A percentile compares a stretch with the other conserved stretches of the same genome.
These are phyloP conservation scores for Echinosophora koreensis DNA, from an alignment of 306 rosid species.

Conservation along the genomic window DNA sequence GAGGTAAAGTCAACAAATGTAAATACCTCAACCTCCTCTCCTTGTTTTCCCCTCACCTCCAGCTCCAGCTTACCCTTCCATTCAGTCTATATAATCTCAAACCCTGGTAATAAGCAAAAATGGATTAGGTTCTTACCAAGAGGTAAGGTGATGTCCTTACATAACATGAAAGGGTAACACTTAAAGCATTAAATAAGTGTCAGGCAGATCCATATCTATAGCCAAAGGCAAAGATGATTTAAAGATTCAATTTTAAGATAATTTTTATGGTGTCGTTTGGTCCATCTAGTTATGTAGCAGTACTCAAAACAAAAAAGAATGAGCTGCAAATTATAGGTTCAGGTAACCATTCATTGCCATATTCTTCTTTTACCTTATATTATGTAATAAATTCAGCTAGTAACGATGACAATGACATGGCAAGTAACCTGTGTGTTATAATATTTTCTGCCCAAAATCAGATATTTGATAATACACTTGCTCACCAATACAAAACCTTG, in stretches of 20 bases:
- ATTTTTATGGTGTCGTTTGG: not conserved
- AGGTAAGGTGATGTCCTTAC: conserved; percentile 21
- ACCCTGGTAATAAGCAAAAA: conserved; percentile 48
- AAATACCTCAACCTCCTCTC: conserved; percentile 52
- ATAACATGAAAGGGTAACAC: conserved; percentile 26
- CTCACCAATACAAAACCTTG: conserved; percentile 6
- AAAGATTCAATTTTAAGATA: conserved; percentile 13
- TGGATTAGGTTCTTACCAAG: conserved; percentile 22
- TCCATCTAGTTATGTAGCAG: not conserved
- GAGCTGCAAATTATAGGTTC: conserved; percentile 9
- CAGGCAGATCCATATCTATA: conserved; percentile 11
- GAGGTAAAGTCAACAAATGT: conserved; percentile 40
- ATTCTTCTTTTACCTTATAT: not conserved
- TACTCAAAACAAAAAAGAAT: not conserved
- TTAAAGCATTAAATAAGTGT: conserved; percentile 29
- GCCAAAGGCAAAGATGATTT: conserved; percentile 27
- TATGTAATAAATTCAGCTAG: conserved; percentile 7
- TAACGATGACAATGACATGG: not conserved
- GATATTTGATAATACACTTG: not conserved
- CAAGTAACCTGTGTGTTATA: not conserved
- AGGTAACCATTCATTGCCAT: conserved; percentile 1
- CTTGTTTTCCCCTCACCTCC: conserved; percentile 40
- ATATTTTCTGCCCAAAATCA: not conserved
- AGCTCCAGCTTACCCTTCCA: conserved; percentile 53
- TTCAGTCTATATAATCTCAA: conserved; percentile 46